Conservation (phyloP, 768 basidiomycete genomes). For the Rhodotorula paludigena region DNA sequence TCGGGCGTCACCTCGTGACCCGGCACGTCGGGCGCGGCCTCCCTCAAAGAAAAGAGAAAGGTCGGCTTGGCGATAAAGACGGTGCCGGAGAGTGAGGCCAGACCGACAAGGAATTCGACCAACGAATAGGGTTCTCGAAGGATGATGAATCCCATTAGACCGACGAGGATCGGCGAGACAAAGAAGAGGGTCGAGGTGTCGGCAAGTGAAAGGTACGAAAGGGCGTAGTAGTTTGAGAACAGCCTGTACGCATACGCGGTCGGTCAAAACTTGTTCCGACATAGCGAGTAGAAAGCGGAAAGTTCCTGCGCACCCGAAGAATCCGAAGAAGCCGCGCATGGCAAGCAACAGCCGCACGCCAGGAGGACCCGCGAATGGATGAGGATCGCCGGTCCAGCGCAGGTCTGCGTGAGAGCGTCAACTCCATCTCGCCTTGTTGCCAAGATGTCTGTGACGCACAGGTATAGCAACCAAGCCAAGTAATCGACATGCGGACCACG, state of each 20-base stretch:
- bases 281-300: too few species aligned
- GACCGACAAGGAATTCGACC: conserved; percentile 45
- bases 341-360: conserved; percentile 60
- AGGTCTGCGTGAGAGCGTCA: neutral
- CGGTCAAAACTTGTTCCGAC: too few species aligned
- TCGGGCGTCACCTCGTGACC: conserved; percentile 5
- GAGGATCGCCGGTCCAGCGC: neutral
- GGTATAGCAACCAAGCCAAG: conserved; percentile 9
- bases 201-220: conserved; percentile 69
- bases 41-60: conserved; percentile 55
- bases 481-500: conserved; percentile 24
- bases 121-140: conserved; percentile 41
- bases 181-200: conserved; percentile 75
- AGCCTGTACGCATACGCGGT: neutral
- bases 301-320: conserved; percentile 53
- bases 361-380: conserved; percentile 67
- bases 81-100: conserved; percentile 68
- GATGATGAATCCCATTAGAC: conserved; percentile 38
- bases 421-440: neutral
- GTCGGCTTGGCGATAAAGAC: conserved; percentile 73
- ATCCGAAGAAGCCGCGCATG: conserved; percentile 65
- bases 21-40: neutral
- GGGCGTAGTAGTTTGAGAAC: conserved; percentile 55
- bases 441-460: neutral
- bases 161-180: conserved; percentile 60